Percentiles rank a stretch among this genome's conserved stretches.
phyloP scores from a whole-genome alignment of 257 asterid species.

The Nicotiana paniculata region DNA sequence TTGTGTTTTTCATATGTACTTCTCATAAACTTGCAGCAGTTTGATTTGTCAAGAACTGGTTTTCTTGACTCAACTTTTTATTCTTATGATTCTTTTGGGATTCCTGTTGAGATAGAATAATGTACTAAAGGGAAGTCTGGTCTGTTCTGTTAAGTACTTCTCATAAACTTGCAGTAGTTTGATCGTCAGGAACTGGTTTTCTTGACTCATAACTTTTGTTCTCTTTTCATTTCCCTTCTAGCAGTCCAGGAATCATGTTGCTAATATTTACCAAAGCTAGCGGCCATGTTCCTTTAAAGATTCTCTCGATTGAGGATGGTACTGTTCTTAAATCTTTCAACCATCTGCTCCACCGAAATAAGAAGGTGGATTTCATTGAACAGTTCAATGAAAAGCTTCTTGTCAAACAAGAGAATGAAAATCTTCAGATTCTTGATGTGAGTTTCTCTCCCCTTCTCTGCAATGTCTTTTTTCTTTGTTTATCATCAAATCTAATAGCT shows the following conservation, averaged over 20 bases:
- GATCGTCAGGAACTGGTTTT: neutral
- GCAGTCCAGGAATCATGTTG: constrained; percentile 85
- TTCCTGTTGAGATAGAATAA: neutral
- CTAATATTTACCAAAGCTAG: constrained; percentile 59
- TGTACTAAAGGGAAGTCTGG: neutral
- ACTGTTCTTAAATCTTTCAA: constrained; percentile 44
- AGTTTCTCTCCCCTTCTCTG: neutral
- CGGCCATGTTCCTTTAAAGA: constrained; percentile 75
- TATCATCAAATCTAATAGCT: neutral
- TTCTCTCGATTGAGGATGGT: constrained; percentile 92
- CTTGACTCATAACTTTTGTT: neutral
- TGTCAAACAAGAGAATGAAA: constrained; percentile 36
- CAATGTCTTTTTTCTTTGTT: neutral
- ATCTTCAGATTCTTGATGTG: constrained; percentile 24
- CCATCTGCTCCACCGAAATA: constrained; percentile 21
- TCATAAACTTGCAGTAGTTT: neutral
- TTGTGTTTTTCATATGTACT: neutral
- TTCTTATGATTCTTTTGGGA: neutral
- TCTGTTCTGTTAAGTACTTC: neutral
- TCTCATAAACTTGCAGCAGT: neutral
- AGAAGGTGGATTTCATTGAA: constrained; percentile 23
- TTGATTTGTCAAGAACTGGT: neutral
- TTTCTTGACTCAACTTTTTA: neutral
- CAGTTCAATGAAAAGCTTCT: constrained; percentile 80
- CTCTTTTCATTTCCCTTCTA: constrained; percentile 22